Conservation (phyloP, 1,284 basidiomycete genomes). For the Takashimella koratensis region DNA sequence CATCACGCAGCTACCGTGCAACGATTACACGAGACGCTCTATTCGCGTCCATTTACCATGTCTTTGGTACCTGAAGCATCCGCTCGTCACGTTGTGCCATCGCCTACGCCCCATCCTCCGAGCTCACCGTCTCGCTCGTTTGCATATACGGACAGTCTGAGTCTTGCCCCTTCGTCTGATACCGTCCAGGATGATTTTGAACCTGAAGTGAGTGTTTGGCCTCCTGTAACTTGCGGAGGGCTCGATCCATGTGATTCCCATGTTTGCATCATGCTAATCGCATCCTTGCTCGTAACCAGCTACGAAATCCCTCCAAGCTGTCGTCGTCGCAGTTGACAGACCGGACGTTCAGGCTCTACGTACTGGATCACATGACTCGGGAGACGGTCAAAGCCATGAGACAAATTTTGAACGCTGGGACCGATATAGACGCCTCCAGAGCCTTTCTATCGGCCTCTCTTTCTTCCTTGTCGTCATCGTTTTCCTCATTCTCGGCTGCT, state of each 20-base stretch:
- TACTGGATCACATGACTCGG: slow-evolving; percentile 38
- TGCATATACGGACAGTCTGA: neutral
- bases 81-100: no score
- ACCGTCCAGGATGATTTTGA: slow-evolving; percentile 9
- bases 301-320: slow-evolving; percentile 32
- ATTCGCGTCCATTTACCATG: slow-evolving; percentile 33
- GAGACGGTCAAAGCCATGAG: slow-evolving; percentile 11
- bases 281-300: slow-evolving; percentile 10
- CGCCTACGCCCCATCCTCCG: no score
- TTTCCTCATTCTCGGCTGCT: neutral
- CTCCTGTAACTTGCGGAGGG: no score
- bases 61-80: no score
- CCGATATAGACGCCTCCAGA: neutral
- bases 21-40: slow-evolving; percentile 26
- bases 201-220: slow-evolving; percentile 10
- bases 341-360: slow-evolving; percentile 37
- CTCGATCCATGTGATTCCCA: neutral
- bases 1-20: slow-evolving; percentile 19
- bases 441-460: neutral
- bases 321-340: slow-evolving; percentile 34
- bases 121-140: no score
- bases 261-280: neutral
- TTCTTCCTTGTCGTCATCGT: neutral
- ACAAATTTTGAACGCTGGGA: neutral
- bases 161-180: neutral